These are phyloP conservation scores for Magnolia kwangsiensis DNA, from an alignment of 164 flowering plant species.

Conservation along the genomic window DNA sequence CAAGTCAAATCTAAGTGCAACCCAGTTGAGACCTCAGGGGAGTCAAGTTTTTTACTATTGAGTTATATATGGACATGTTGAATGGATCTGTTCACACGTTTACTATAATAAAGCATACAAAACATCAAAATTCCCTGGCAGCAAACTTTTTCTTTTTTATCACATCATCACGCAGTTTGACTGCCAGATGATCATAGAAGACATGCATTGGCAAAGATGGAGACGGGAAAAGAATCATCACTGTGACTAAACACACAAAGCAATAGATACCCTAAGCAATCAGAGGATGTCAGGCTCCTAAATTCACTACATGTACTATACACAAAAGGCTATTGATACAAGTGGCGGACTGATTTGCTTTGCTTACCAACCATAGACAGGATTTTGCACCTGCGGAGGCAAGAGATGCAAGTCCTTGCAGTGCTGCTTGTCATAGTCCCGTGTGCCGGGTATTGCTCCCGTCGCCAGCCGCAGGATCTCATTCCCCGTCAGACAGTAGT, in stretches of 20 bases:
- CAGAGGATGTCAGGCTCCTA: neutral
- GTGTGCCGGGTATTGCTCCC: slow-evolving; percentile 84
- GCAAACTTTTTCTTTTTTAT: too few species aligned
- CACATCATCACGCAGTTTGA: neutral
- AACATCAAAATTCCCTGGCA: neutral
- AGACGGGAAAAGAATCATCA: neutral
- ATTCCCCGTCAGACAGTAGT: slow-evolving; percentile 81
- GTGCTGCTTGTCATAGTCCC: slow-evolving; percentile 77
- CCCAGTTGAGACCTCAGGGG: too few species aligned
- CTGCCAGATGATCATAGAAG: neutral
- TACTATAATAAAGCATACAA: neutral
- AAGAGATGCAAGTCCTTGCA: slow-evolving; percentile 73
- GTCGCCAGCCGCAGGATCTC: slow-evolving; percentile 74
- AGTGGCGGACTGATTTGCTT: neutral
- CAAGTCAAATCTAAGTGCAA: too few species aligned
- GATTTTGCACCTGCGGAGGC: slow-evolving; percentile 89
- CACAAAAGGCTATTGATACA: neutral
- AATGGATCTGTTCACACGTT: too few species aligned
- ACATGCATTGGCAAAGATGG: neutral
- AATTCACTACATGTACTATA: neutral
- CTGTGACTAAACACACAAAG: neutral
- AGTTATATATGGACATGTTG: too few species aligned
- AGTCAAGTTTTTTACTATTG: too few species aligned
- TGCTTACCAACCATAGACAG: slow-evolving; percentile 84
- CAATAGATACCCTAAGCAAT: neutral